Base-by-base conservation (phyloP, 2,329 filamentous ascomycete species). In the Emmonsiellopsis sp. region DNA sequence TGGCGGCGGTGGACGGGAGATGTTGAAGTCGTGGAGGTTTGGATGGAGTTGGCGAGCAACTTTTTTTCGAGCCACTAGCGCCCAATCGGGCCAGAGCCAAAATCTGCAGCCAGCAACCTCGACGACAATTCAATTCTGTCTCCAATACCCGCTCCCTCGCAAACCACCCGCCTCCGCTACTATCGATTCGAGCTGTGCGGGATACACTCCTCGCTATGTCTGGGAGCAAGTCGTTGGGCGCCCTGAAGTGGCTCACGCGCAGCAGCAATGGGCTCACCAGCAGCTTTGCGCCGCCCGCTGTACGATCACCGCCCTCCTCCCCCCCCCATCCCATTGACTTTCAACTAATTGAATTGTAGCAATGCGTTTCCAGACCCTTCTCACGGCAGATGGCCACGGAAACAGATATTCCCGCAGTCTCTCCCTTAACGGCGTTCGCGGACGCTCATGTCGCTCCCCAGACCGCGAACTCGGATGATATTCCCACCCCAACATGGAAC, bases 351-450 rank as follows among this genome's bases (percentile, higher is more conserved):
- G 55, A 31, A 52, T 41, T 50, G 41, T 26, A 59, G 56, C 52
- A 58, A 54, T 57, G 55, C 37, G 13, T 57, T 16, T 37, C 58
- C n/a, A 58, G 53, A 40, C 53, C 55, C 15, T 20, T 50, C 6
- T 49, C 47, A 35, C 54, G 58, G 54, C 71, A 73, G 59, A 77
- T 79, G 71, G 75, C 76, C 41, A 79, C 77, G 52, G 74, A 77
- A 55, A 65, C 73, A 20, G 62, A 70, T 54, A 53, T 65, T 16
- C 63, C 67, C 15, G 54, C 57, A 46, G 59, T 59, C 49, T 52
- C 62, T 26, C 54, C 62, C 50, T 66, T 70, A 52, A 59, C 66
- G 34, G 40, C 53, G 9, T 56, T 55, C 37, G 54, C 51, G 13
- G 45, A 41, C 48, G 54, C 54, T n/a, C 52, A 53, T 46, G 53